Base-by-base conservation (phyloP, 164 flowering plant genomes). In the Sextonia rubra region DNA sequence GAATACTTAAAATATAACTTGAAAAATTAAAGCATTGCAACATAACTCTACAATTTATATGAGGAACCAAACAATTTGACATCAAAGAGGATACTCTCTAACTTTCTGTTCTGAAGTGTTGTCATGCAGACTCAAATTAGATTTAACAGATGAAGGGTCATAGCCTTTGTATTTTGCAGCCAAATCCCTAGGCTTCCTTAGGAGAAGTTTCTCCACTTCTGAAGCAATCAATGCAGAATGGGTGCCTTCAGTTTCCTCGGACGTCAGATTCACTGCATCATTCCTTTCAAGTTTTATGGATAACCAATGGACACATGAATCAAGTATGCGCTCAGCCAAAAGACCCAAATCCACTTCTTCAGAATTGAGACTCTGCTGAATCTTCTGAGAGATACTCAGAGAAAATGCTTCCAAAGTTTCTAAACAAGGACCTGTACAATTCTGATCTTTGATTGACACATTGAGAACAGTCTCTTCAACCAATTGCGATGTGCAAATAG, bases 71-170 rank as follows among this genome's bases (percentile, higher is more conserved):
- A 55, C 15, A 15, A 65, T 22, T 15, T 6, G 1, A 15, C 30
- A 24, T 9, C 32, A 67, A 3, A 12, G 77, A 87, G 94, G 95
- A 93, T 95, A 95, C 99, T 86, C 90, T 93, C 93, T 79, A 64
- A 87, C 84, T 74, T 80, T 80, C 48, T 75, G 17, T 75, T 81
- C 87, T 47, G 92, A 78, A 26, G 82, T 60, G 61, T 49, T 11
- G 60, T 44, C 44, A 7, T 79, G 24, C 47, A 84, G 60, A 68
- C 65, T 64, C 44, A 70, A 69, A 74, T 80, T 76, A 74, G 79
- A 75, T 67, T 76, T 74, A 69, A 71, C 62, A 68, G 70, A 69
- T 4, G 80, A 68, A 8, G 79, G 65, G 60, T 76, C 77, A 47
- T 69, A 61, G 60, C 71, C 77, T 73, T 79, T 86, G 74, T 77